Conservation (phyloP, 805 yeast species). For the Blastobotrys terrestris region DNA sequence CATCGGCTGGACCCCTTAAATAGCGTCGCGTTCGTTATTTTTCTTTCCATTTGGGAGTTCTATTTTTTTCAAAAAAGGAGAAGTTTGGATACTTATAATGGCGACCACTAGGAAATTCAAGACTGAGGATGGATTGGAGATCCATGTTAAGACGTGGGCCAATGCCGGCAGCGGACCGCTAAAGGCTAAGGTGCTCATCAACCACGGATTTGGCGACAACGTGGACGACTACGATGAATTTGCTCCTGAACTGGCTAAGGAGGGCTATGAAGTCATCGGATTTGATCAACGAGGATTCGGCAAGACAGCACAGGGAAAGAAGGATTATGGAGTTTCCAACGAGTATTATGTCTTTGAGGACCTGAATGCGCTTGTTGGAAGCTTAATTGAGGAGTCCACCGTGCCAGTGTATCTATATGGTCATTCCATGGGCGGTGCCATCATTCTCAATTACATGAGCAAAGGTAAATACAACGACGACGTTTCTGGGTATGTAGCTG, state of each 20-base stretch:
- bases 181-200: constrained; percentile 28
- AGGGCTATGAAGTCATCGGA: constrained; percentile 32
- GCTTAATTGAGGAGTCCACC: constrained; percentile 8
- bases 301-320: constrained; percentile 24
- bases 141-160: constrained; percentile 16
- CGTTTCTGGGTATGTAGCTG: constrained; percentile 30
- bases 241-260: constrained; percentile 25
- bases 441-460: constrained; percentile 31
- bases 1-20: background rate
- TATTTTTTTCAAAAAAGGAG: background rate
- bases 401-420: constrained; percentile 31
- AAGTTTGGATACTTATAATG: no score
- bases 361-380: constrained; percentile 27
- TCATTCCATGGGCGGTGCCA: constrained; percentile 37
- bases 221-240: constrained; percentile 27
- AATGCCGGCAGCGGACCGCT: constrained; percentile 15
- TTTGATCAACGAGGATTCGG: constrained; percentile 39
- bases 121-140: constrained; percentile 11
- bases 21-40: background rate
- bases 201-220: constrained; percentile 36
- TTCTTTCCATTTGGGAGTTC: background rate
- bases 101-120: background rate
- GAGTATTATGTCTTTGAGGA: constrained; percentile 30
- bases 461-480: constrained; percentile 29
- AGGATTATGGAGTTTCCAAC: constrained; percentile 29